Base-by-base conservation (phyloP, 169 alveolate species). In the Neospora caninum region DNA sequence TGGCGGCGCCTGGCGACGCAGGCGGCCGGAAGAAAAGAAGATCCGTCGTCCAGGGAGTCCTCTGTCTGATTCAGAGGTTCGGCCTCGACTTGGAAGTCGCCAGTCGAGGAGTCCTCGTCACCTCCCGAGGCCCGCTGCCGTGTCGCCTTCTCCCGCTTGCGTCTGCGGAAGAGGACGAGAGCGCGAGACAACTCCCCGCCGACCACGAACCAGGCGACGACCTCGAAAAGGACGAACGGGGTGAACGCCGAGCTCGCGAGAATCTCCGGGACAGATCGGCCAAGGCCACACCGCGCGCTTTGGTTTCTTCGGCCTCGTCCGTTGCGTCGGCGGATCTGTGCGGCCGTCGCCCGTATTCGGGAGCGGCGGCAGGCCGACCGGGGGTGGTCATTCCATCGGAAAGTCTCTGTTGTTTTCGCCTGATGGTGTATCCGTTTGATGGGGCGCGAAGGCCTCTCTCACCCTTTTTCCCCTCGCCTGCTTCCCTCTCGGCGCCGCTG, bases 121-220 rank as follows among this genome's bases (percentile, higher is more conserved):
- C 89, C 38, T 31, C 89, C 22, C 67, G 67, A 13, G 89, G 89
- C n/a, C 69, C 67, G 38, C 53, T 82, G n/a, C 43, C 64, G 34
- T 82, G 89, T 42, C 89, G 64, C 53, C 64, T 82, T 13, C 34
- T 82, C 34, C 89, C 89, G n/a, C 64, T 82, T n/a, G 69, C 31
- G 36, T 6, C 89, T 82, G 67, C 4, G 13, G 89, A 82, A 43
- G 69, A 82, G n/a, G 16, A 7, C 34, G 69, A 27, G 36, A 9
- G n/a, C 4, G 41, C 64, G 34, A 0, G 67, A 67, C 89, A 20
- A 41, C 58, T 6, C 9, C 4, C 7, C 54, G 36, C 13, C 54
- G 45, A 10, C 4, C 88, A 2, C 43, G 36, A 34, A 10, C 49
- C 7, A 34, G 38, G 82, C 34, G 82, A 69, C 6, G 38, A 20